These are phyloP conservation scores for Lichtheimia ornata DNA, from an alignment of 371 early-diverging fungal species.

Conservation along the genomic window DNA sequence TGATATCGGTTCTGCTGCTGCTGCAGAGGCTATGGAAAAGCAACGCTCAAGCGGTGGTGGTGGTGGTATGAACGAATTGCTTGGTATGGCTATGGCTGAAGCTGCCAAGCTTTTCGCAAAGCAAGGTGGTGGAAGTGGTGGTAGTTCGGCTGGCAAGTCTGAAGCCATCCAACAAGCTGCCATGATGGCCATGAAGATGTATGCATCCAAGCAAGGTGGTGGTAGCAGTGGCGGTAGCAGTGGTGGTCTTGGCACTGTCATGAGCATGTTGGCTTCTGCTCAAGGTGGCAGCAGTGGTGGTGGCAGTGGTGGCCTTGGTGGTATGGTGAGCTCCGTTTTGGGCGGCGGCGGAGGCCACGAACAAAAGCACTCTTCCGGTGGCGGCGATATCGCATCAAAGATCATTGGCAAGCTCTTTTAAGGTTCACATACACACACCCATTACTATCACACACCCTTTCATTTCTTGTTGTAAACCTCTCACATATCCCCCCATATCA, in stretches of 20 bases:
- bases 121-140: constrained; percentile 17
- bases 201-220: constrained; percentile 42
- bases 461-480: too few species aligned
- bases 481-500: too few species aligned
- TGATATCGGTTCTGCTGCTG: constrained; percentile 56
- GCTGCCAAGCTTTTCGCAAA: constrained; percentile 50
- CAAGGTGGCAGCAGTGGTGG: constrained; percentile 21
- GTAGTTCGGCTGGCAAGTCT: constrained; percentile 15
- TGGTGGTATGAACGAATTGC: constrained; percentile 43
- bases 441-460: too few species aligned
- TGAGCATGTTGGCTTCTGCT: constrained; percentile 29
- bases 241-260: constrained; percentile 27
- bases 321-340: constrained; percentile 34
- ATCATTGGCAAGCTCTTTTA: constrained; percentile 14
- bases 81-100: constrained; percentile 56
- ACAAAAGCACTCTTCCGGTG: constrained; percentile 13
- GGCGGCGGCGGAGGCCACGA: constrained; percentile 20
- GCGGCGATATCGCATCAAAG: constrained; percentile 5
- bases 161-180: constrained; percentile 50
- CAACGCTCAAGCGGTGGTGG: constrained; percentile 24
- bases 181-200: constrained; percentile 54
- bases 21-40: constrained; percentile 45
- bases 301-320: constrained; percentile 24
- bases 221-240: constrained; percentile 17
- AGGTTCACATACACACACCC: not conserved